Conservation (phyloP, 2,329 filamentous ascomycete genomes). For the Orbilia blumenaviensis region DNA sequence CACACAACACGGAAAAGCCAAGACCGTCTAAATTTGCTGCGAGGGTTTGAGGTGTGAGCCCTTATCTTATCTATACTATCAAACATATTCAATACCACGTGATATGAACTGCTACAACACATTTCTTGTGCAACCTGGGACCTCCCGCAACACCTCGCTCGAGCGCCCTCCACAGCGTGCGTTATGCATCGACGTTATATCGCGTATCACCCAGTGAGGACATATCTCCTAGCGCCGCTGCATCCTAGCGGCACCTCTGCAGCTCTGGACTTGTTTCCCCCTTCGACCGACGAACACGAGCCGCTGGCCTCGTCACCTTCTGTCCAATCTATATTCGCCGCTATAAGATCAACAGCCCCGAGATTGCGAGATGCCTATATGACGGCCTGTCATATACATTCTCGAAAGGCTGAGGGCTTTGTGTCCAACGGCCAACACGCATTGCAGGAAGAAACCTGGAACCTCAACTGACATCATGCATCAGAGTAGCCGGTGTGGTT, state of each 20-base stretch:
- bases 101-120: constrained; percentile 16
- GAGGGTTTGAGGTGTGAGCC: constrained; percentile 50
- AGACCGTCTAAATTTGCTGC: constrained; percentile 30
- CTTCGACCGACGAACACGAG: constrained; percentile 49
- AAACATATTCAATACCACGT: constrained; percentile 18
- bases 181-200: constrained; percentile 3
- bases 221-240: constrained; percentile 25
- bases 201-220: constrained; percentile 2
- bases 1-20: constrained; percentile 49
- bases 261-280: constrained; percentile 28
- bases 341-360: constrained; percentile 44
- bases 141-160: constrained; percentile 15
- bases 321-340: constrained; percentile 20
- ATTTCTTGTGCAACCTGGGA: constrained; percentile 18
- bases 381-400: constrained; percentile 3
- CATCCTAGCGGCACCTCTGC: constrained; percentile 20
- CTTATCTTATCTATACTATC: constrained; percentile 47
- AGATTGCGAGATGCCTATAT: constrained; percentile 30
- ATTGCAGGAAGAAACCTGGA: background rate
- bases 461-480: constrained; percentile 23
- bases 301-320: constrained; percentile 22
- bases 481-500: constrained; percentile 8
- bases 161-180: background rate
- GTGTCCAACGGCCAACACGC: too few relatives aligned
- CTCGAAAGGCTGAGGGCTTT: background rate